Base-by-base conservation (phyloP, 2,329 filamentous ascomycete species). In the Neofusicoccum umdonicola region DNA sequence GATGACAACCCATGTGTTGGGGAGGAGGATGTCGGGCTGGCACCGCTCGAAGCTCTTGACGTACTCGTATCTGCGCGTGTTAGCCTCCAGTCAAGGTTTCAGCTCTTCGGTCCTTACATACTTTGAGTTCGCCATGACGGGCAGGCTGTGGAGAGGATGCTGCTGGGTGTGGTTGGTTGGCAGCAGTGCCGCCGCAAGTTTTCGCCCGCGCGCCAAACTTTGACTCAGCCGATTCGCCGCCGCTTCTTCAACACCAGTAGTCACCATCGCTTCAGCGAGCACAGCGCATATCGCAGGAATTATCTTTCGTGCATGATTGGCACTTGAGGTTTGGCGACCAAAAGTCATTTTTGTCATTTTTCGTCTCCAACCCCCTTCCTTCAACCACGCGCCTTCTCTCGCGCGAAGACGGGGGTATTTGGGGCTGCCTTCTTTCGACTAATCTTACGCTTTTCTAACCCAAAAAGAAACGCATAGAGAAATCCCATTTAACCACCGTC, bases 1-100 rank as follows among this genome's bases (percentile, higher is more conserved):
- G 64, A 99, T 88, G 19, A 98, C 92, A 64, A 98, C 90, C 93
- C 93, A 99, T 31, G 94, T 98, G 74, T 96, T 96, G 62, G 89
- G 92, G 22, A 98, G 84, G 45, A 99, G 81, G 52, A 80, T 79
- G 74, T 97, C 93, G 6, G 88, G 81, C 73, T 90, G 90, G n/a
- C 63, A 61, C 3, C 63, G 54, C 83, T 99, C 95, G 73, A 98
- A 98, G 54, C 82, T 79, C 75, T 91, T 92, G 68, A 98, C 94
- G 78, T 99, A 99, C 80, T 96, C 93, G 76, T 93, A 98, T 78
- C 92, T 97, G 71, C 22, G 62, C 62, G 63, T 63, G 61, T 62
- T 19, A 57, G 51, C 35, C 31, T 45, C 41, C 19, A 17, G 4
- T 8, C 22, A 7, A 45, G 19, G 31, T 31, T 31, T 17, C 42